Evolutionary conservation across 2,329 filamentous ascomycete species (phyloP), one percentile per base, ranked within the genome.

Genomic region (Hypoxylon sp.): DNA sequence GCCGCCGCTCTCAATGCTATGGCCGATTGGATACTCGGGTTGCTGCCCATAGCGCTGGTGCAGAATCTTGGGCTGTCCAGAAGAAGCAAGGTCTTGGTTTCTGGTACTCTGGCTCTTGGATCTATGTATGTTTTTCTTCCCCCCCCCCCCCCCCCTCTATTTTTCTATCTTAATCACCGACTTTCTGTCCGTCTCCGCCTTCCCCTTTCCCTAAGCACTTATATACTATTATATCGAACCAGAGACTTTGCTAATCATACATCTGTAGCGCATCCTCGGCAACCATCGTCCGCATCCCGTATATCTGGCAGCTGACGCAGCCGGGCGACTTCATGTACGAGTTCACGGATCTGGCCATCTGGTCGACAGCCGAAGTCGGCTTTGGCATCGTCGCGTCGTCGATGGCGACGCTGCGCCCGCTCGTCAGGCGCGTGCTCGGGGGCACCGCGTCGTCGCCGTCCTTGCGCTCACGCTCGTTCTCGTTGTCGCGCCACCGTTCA

Each of bases 281-380:
- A 15, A 80, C 79, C 4, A 76, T 81, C 47, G 75, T 81, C 26
- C 78, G 80, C 13, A 77, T 82, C 30, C 75, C 78, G 5, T 82
- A 80, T 66, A 76, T 81, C n/a, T 72, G 73, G 58, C 64, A 73
- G 32, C 72, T 81, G 4, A 70, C 72, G 1, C 66, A 73, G n/a
- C 75, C 75, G 26, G 61, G 63, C 8, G 79, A 82, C 56, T 77
- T 76, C 50, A 71, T 79, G 1, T 80, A 77, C 73, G 74, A 77
- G 56, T 79, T 79, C 59, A 77, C 78, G 15, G 79, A 79, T 65
- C 69, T 81, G 6, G 75, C 77, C 4, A 80, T 81, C 59, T 82
- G 79, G 79, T 80, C 77, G 3, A 79, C 80, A 48, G 73, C 78
- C n/a, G 79, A 81, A 63, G 77, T 77, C 30, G 77, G 76, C 3